These are phyloP conservation scores for Suillus discolor DNA, from an alignment of 768 basidiomycete genomes.

Conservation along the genomic window DNA sequence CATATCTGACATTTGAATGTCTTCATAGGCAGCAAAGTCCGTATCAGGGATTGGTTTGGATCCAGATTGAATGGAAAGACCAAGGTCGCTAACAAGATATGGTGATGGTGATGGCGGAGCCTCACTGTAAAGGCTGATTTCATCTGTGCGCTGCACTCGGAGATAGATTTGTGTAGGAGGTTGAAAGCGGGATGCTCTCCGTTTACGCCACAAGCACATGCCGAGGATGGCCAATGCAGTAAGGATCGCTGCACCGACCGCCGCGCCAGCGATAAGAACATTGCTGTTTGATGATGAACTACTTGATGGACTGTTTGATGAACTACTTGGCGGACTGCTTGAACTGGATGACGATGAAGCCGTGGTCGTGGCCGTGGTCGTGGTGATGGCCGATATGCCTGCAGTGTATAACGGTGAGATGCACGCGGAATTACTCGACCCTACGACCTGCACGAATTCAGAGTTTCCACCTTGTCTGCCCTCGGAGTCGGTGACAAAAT, in stretches of 20 bases:
- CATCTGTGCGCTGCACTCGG: conserved; percentile 36
- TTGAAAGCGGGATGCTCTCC: conserved; percentile 21
- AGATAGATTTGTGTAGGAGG: conserved; percentile 27
- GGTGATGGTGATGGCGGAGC: conserved; percentile 17
- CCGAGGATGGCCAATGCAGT: conserved; percentile 49
- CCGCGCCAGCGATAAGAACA: conserved; percentile 49
- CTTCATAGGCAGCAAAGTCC: conserved; percentile 18
- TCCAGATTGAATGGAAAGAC: conserved; percentile 19
- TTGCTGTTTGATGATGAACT: conserved; percentile 25
- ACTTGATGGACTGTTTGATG: conserved; percentile 16
- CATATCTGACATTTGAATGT: conserved; percentile 21
- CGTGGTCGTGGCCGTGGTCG: no score
- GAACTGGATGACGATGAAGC: conserved; percentile 54
- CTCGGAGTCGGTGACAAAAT: conserved; percentile 52
- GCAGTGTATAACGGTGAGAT: no score
- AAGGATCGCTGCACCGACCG: conserved; percentile 51
- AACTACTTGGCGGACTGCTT: no score
- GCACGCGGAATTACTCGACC: conserved; percentile 52
- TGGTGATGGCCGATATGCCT: no score
- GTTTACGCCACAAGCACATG: conserved; percentile 44
- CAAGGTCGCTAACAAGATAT: conserved; percentile 20
- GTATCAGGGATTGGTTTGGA: conserved; percentile 25
- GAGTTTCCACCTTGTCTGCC: conserved; percentile 61
- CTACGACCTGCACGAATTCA: conserved; percentile 48
- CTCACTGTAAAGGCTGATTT: conserved; percentile 11